These are phyloP conservation scores for Delonix regia DNA, from an alignment of 306 rosid genomes.

Conservation along the genomic window DNA sequence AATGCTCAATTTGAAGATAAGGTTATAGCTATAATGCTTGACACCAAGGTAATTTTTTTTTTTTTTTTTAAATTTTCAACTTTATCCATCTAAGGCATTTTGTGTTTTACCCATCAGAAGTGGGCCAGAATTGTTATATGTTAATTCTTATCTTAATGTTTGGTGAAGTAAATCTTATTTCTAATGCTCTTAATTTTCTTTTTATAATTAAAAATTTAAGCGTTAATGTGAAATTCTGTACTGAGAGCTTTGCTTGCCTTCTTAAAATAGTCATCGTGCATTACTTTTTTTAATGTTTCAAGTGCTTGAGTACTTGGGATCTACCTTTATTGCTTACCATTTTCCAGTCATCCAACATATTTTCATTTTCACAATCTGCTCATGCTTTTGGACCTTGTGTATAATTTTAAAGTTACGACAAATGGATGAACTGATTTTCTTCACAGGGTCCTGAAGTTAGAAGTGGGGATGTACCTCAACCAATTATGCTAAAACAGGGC, in stretches of 20 bases:
- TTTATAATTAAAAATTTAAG: background rate
- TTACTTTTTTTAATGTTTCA: constrained; percentile 1
- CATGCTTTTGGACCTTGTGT: background rate
- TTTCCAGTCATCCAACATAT: background rate
- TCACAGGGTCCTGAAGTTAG: constrained; percentile 98
- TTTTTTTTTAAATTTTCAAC: background rate
- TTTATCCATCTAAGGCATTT: background rate
- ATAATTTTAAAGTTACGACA: constrained; percentile 17
- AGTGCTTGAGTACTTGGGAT: background rate
- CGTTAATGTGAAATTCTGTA: background rate
- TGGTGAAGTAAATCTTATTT: background rate
- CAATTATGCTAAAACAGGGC: constrained; percentile 73
- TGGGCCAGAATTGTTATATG: background rate
- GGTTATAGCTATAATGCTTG: constrained; percentile 91
- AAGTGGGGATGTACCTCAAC: constrained; percentile 85
- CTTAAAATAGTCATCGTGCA: background rate
- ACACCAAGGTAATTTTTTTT: constrained; percentile 70
- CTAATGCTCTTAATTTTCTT: background rate
- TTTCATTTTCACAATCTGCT: background rate
- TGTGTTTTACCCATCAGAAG: background rate
- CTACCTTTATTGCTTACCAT: background rate
- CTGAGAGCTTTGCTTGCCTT: background rate
- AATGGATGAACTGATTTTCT: constrained; percentile 29
- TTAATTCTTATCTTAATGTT: background rate
- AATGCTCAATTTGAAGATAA: constrained; percentile 75